Evolutionary conservation across 2,329 filamentous ascomycete genomes (phyloP), one percentile per base, ranked within the genome.

Genomic region (Bipolaris zeicola): DNA sequence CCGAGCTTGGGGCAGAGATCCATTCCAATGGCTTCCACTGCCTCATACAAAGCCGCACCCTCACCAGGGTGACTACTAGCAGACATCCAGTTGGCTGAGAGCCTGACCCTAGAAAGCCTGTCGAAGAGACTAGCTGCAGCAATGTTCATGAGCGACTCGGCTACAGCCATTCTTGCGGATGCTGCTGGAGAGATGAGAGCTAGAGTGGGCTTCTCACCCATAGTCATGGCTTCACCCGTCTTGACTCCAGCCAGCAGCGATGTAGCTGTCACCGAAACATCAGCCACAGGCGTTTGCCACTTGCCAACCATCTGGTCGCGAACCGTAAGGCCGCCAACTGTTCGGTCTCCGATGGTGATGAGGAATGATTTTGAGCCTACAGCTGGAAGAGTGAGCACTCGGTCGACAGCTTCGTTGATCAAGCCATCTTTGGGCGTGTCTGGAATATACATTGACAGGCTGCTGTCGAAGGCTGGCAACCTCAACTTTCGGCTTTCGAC

Each of bases 51-150:
- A 14, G 89, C 92, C 37, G 94, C 93, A 38, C 92, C 93, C 77
- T 99, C 95, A 44, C 95, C 95, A 20, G 91, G 89, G 74, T 97
- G 92, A 72, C 88, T 92, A 58, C 93, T 91, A n/a, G 94, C 94
- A 3, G 92, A 93, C 95, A 98, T 98, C 94, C 94, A 99, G 79
- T 99, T 98, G 47, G 94, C 94, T 3, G 93, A 97, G 8, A 98
- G 85, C 73, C 94, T 89, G 60, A 98, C 88, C 41, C 91, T 87
- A 57, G 85, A 85, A 49, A 98, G 80, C 52, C 90, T 87, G 43
- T 89, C 90, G 53, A 88, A 84, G 20, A 89, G 79, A 73, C 90
- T 83, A 18, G 89, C 91, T 52, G 95, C 95, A 36, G 91, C 92
- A 56, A 99, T 82, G 76, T 99, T 99, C 85, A 96, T 88, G 58